These are phyloP conservation scores for Chlorella variabilis DNA, from an alignment of 163 green algal species.

Conservation along the genomic window DNA sequence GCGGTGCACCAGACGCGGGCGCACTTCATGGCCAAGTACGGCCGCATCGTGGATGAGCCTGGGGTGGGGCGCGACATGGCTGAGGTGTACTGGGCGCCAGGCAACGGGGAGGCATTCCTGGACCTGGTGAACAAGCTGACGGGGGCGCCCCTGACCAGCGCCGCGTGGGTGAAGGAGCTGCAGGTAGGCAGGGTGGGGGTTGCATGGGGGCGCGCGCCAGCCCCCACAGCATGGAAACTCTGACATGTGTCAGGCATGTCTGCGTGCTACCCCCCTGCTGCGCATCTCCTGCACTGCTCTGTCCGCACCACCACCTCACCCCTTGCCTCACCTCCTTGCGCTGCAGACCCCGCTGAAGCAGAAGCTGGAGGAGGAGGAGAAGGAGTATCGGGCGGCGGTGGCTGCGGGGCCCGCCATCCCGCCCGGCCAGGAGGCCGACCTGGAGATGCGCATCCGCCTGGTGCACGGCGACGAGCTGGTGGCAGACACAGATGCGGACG, in stretches of 20 bases:
- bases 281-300: not conserved
- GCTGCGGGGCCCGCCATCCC: constrained; percentile 48
- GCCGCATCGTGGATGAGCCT: constrained; percentile 74
- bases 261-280: not conserved
- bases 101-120: constrained; percentile 78
- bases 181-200: not conserved
- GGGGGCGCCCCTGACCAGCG: constrained; percentile 56
- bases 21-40: constrained; percentile 72
- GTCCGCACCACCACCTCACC: not conserved
- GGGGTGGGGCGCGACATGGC: constrained; percentile 48
- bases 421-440: constrained; percentile 50
- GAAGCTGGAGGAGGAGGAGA: constrained; percentile 64
- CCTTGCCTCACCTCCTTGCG: constrained; percentile 6
- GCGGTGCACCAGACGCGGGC: constrained; percentile 74
- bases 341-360: constrained; percentile 50
- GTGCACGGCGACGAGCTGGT: constrained; percentile 75
- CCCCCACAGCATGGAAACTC: not conserved
- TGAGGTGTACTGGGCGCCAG: constrained; percentile 46
- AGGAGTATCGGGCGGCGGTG: constrained; percentile 64
- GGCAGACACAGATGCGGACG: constrained; percentile 56
- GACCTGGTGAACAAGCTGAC: constrained; percentile 78
- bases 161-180: constrained; percentile 51
- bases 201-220: not conserved
- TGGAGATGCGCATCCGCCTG: constrained; percentile 68
- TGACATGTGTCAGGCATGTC: not conserved